Conservation (phyloP, 345 rosid genomes). For the Arabis hirsuta region DNA sequence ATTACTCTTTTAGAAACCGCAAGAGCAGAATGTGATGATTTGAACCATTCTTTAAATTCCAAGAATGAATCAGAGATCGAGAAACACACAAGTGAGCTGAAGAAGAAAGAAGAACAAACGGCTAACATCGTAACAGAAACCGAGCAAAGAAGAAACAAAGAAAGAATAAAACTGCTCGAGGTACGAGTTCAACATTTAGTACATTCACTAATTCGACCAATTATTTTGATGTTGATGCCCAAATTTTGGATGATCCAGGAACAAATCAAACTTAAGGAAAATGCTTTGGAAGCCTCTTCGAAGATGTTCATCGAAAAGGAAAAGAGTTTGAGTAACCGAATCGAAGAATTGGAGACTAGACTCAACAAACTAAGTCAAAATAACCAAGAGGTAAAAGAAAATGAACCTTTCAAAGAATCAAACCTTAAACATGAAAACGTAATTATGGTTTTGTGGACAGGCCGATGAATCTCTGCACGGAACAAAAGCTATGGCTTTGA, state of each 20-base stretch:
- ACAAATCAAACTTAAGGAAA: too few species aligned
- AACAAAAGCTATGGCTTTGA: too few species aligned
- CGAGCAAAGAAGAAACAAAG: constrained; percentile 42
- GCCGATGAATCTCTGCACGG: too few species aligned
- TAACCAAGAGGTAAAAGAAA: too few species aligned
- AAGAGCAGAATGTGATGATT: constrained; percentile 50
- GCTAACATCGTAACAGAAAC: constrained; percentile 52
- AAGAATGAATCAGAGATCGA: constrained; percentile 70
- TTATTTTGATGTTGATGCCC: neutral
- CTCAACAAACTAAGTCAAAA: too few species aligned
- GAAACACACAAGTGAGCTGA: constrained; percentile 66
- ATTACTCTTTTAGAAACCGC: constrained; percentile 38
- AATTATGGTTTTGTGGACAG: too few species aligned
- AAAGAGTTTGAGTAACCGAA: too few species aligned
- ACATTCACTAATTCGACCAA: neutral
- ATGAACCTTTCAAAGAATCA: too few species aligned
- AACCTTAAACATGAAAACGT: too few species aligned
- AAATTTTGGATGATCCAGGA: neutral
- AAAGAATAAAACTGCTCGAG: constrained; percentile 66
- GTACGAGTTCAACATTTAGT: constrained; percentile 43
- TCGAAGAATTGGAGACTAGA: too few species aligned
- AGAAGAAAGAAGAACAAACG: constrained; percentile 62
- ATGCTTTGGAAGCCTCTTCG: too few species aligned
- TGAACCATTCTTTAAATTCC: constrained; percentile 49
- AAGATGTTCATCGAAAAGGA: too few species aligned